Evolutionary conservation across 106 monocot species (phyloP).

Genomic region (Triglochin maritima): DNA sequence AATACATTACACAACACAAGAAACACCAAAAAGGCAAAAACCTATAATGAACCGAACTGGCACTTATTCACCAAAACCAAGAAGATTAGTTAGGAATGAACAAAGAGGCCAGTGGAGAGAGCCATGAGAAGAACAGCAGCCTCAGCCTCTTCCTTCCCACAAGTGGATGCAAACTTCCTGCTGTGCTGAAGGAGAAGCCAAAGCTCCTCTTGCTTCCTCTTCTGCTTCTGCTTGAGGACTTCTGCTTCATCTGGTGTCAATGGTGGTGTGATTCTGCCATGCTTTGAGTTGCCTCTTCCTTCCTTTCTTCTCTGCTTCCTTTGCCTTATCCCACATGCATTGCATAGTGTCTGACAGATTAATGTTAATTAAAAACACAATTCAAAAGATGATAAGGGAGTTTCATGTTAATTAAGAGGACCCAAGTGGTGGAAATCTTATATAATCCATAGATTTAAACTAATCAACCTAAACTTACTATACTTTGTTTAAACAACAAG

Average conservation of each 20-base stretch:
- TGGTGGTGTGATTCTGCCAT: too few relatives aligned
- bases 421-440: too few relatives aligned
- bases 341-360: conserved; percentile 14
- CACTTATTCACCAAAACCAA: too few relatives aligned
- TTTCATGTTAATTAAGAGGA: too few relatives aligned
- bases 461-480: too few relatives aligned
- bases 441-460: too few relatives aligned
- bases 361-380: too few relatives aligned
- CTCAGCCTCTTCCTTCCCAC: conserved; percentile 24
- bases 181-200: conserved; percentile 18
- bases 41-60: too few relatives aligned
- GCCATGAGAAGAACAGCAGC: conserved; percentile 29
- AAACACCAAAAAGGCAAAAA: too few relatives aligned
- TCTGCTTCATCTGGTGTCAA: not conserved
- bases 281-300: not conserved
- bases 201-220: conserved; percentile 15
- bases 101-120: conserved; percentile 20
- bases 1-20: too few relatives aligned
- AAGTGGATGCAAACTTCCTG: conserved; percentile 5
- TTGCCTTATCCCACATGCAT: conserved; percentile 23
- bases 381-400: too few relatives aligned
- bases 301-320: conserved; percentile 8
- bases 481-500: too few relatives aligned
- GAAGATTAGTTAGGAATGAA: conserved; percentile 1
- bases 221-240: conserved; percentile 8